Evolutionary conservation across 176 grass and related monocot genomes (phyloP), one percentile per base, ranked within the genome.

Genomic region (Poa pratensis): DNA sequence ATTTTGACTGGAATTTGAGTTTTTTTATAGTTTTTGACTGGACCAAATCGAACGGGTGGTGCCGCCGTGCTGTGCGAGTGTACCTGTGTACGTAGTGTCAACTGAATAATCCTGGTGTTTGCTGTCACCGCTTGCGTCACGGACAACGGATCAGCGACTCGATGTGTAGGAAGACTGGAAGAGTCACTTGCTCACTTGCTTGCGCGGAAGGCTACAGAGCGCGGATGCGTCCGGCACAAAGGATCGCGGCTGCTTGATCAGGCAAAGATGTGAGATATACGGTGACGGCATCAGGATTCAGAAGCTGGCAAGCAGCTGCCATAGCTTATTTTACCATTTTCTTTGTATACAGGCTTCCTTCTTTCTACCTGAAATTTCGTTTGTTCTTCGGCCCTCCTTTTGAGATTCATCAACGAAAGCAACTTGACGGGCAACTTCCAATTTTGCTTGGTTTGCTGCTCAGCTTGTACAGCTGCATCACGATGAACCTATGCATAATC

Each of bases 401-500:
- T n/a, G 16, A 52, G 50, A 32, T 16, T 52, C 50, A 52, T 17
- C 50, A 6, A 5, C 50, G 1, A 18, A 52, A 17, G 50, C 13
- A 51, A 52, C 1, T 55, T 98, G 95, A 49, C 95, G 92, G 52
- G 95, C 89, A 91, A 95, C 89, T 91, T 98, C 95, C 55, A 93
- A 69, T 80, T 90, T 86, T 98, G 92, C 62, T 94, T 88, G 75
- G 89, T 98, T 69, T 98, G 92, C 27, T 98, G 93, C 66, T 98
- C 95, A 90, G 90, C 87, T 73, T 87, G 91, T 81, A 93, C 95
- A 45, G 95, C 93, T 64, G 91, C 92, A 84, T 98, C 93, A 77
- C 91, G 90, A 71, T 98, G 93, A 86, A 98, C 87, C 83, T 98
- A 95, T 61, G 95, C 95, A 82, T 87, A 93, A 83, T 95, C 87